Evolutionary conservation across 2,329 filamentous ascomycete genomes (phyloP).

Genomic region (Rugonectria rugulosa): DNA sequence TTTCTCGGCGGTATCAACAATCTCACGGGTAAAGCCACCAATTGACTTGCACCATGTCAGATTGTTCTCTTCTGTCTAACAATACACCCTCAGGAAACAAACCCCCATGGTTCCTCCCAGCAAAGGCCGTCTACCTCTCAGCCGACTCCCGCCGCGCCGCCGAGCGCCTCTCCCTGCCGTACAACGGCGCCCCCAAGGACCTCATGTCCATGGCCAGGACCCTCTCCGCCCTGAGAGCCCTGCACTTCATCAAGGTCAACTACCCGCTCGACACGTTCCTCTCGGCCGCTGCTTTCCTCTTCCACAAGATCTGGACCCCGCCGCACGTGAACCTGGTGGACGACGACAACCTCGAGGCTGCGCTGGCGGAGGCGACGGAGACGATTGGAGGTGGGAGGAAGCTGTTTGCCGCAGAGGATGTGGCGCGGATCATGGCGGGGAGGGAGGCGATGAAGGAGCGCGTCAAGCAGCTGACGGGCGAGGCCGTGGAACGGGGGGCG

Average conservation of each 20-base stretch:
- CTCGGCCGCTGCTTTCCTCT: constrained; percentile 61
- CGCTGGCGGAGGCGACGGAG: constrained; percentile 44
- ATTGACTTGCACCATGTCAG: too few relatives aligned
- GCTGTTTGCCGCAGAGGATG: constrained; percentile 61
- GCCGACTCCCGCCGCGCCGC: constrained; percentile 52
- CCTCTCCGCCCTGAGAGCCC: constrained; percentile 67
- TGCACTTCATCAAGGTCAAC: constrained; percentile 71
- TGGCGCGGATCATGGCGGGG: constrained; percentile 62
- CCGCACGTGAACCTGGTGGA: constrained; percentile 66
- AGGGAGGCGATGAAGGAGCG: constrained; percentile 54
- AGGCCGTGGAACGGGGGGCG: constrained; percentile 70
- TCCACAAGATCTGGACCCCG: constrained; percentile 68
- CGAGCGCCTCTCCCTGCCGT: constrained; percentile 46
- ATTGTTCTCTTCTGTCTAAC: too few relatives aligned
- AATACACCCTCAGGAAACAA: constrained; percentile 64
- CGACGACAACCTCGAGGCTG: constrained; percentile 57
- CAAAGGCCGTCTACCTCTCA: constrained; percentile 67
- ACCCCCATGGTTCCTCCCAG: constrained; percentile 75
- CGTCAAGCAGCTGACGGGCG: constrained; percentile 65
- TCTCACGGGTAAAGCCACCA: constrained; percentile 63
- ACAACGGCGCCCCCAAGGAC: constrained; percentile 49
- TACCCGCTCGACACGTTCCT: constrained; percentile 60
- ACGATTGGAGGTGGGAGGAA: constrained; percentile 31
- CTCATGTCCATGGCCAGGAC: constrained; percentile 54
- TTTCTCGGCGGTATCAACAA: constrained; percentile 74